A percentile compares a stretch with the other conserved stretches of the same genome.
Conservation (phyloP, 164 flowering plant species). For the Chimonanthus praecox region DNA sequence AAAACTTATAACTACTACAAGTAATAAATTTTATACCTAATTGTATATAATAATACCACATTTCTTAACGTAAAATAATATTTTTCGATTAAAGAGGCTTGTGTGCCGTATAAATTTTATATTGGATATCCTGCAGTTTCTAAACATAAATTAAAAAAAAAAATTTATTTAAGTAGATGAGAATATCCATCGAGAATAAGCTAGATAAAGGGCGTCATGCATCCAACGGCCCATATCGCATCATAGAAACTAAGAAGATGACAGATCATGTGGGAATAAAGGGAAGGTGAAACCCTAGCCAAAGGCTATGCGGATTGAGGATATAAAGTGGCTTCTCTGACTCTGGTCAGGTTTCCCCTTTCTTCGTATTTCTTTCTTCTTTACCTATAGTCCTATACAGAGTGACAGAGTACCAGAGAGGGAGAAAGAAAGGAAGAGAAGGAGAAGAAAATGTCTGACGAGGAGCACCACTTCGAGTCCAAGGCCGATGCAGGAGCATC, state of each 20-base stretch:
- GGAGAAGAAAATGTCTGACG: slow-evolving; percentile 40
- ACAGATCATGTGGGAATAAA: neutral
- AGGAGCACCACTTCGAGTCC: slow-evolving; percentile 54
- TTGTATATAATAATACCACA: too few species aligned
- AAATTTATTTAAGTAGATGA: too few species aligned
- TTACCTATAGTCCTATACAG: neutral
- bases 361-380: too few species aligned
- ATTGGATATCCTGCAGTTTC: too few species aligned
- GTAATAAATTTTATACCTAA: too few species aligned
- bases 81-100: too few species aligned
- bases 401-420: neutral
- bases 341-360: neutral
- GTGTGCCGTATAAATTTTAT: too few species aligned
- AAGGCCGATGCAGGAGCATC: slow-evolving; percentile 61
- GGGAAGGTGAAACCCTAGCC: neutral
- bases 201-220: neutral
- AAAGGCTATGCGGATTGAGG: neutral
- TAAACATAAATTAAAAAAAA: too few species aligned
- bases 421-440: neutral
- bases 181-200: neutral
- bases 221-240: slow-evolving; percentile 3
- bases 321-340: neutral
- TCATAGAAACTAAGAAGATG: neutral
- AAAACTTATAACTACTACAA: too few species aligned
- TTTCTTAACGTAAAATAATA: too few species aligned